phyloP scores from a whole-genome alignment of 1,284 basidiomycete genomes.

The Anthracocystis walkeri region DNA sequence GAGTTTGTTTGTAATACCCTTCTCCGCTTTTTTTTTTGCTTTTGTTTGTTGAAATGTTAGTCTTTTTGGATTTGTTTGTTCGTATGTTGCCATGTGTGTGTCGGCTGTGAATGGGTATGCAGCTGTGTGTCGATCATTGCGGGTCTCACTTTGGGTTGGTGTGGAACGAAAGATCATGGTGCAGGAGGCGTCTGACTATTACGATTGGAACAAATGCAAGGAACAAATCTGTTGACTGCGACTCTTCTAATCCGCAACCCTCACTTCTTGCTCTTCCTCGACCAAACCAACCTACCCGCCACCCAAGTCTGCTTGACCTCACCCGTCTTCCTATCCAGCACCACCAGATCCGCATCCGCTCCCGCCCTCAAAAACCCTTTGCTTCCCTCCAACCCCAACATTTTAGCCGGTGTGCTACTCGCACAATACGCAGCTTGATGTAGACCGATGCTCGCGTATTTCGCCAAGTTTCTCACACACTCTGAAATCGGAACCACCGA shows the following conservation, averaged over 20 bases:
- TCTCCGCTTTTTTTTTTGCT: background rate
- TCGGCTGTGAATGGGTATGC: no score
- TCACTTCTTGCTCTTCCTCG: background rate
- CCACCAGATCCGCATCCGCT: slow-evolving; percentile 81
- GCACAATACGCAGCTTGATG: slow-evolving; percentile 86
- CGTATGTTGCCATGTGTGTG: no score
- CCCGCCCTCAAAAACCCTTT: slow-evolving; percentile 84
- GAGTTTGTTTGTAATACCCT: background rate
- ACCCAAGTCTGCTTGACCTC: slow-evolving; percentile 83
- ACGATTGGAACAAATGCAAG: background rate
- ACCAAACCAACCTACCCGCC: slow-evolving; percentile 73
- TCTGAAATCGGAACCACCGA: slow-evolving; percentile 78
- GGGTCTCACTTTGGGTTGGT: no score
- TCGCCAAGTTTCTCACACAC: slow-evolving; percentile 84
- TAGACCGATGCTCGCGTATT: slow-evolving; percentile 83
- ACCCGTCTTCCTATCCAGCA: slow-evolving; percentile 78
- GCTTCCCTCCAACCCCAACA: slow-evolving; percentile 78
- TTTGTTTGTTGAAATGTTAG: background rate
- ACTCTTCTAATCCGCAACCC: background rate
- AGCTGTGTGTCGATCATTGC: no score
- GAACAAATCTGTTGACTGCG: no score
- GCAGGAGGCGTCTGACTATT: background rate
- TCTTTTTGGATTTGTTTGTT: background rate
- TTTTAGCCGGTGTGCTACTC: slow-evolving; percentile 83
- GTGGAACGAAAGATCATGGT: no score